Conservation (phyloP, 2,329 filamentous ascomycete genomes). For the Trichophyton verrucosum region DNA sequence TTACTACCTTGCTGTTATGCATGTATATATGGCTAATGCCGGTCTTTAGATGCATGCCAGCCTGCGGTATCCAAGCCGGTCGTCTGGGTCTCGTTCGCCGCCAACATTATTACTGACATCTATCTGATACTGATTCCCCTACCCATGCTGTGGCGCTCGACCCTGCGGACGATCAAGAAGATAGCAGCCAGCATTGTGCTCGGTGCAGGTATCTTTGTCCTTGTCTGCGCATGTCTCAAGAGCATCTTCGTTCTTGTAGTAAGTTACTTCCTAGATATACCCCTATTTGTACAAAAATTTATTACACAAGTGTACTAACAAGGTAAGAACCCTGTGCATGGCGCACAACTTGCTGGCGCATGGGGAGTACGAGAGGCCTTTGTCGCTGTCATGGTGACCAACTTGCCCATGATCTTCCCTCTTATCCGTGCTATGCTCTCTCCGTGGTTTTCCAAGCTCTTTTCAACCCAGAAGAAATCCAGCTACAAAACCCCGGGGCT, state of each 20-base stretch:
- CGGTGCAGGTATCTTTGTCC: constrained; percentile 44
- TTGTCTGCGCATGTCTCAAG: constrained; percentile 43
- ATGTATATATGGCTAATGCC: not conserved
- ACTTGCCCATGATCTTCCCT: constrained; percentile 34
- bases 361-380: constrained; percentile 38
- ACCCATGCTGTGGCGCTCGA: constrained; percentile 44
- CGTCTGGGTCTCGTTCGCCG: constrained; percentile 35
- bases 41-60: constrained; percentile 34
- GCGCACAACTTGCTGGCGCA: constrained; percentile 30
- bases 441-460: constrained; percentile 14
- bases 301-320: constrained; percentile 7
- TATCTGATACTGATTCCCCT: constrained; percentile 47
- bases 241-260: constrained; percentile 40
- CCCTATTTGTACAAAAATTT: not conserved
- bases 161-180: constrained; percentile 40
- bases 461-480: constrained; percentile 14
- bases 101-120: constrained; percentile 45
- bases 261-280: constrained; percentile 4
- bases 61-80: constrained; percentile 36
- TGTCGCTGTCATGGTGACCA: constrained; percentile 33
- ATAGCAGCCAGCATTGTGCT: constrained; percentile 43
- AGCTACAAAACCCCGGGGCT: constrained; percentile 19
- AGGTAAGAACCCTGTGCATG: constrained; percentile 16
- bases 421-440: constrained; percentile 20
- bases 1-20: constrained; percentile 3